phyloP scores from a whole-genome alignment of 2,329 filamentous ascomycete genomes.

The Paraphoma chrysanthemicola region DNA sequence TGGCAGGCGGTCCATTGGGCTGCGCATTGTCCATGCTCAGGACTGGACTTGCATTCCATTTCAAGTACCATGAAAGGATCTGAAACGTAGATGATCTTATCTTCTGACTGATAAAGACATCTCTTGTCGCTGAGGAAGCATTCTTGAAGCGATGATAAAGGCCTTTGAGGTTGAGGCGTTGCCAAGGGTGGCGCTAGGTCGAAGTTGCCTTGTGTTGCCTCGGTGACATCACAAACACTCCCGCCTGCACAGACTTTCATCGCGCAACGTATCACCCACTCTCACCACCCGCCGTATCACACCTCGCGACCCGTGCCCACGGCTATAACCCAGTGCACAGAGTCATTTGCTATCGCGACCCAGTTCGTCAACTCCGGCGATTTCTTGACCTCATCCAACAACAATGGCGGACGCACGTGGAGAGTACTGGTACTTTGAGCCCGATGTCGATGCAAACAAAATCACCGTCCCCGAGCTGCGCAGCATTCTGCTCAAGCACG shows the following conservation, averaged over 20 bases:
- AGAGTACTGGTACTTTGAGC: conserved; percentile 72
- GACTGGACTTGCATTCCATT: too few species aligned
- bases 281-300: conserved; percentile 5
- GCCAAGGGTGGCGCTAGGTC: too few species aligned
- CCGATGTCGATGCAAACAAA: conserved; percentile 81
- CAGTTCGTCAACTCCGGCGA: neutral
- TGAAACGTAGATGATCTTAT: too few species aligned
- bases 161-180: too few species aligned
- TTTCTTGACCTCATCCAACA: neutral
- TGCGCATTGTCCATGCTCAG: too few species aligned
- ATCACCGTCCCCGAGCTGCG: conserved; percentile 89
- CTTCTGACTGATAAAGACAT: too few species aligned
- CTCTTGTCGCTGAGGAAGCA: too few species aligned
- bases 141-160: too few species aligned
- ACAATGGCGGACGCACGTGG: conserved; percentile 43
- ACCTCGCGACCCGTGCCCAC: conserved; percentile 1
- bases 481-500: conserved; percentile 88
- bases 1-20: too few species aligned
- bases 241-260: conserved; percentile 14
- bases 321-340: neutral
- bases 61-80: too few species aligned
- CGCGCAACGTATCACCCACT: conserved; percentile 7
- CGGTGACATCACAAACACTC: conserved; percentile 31
- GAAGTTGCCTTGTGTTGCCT: conserved; percentile 13
- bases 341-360: neutral